These are phyloP conservation scores for Medicago lupulina DNA, from an alignment of 306 rosid genomes.

Conservation along the genomic window DNA sequence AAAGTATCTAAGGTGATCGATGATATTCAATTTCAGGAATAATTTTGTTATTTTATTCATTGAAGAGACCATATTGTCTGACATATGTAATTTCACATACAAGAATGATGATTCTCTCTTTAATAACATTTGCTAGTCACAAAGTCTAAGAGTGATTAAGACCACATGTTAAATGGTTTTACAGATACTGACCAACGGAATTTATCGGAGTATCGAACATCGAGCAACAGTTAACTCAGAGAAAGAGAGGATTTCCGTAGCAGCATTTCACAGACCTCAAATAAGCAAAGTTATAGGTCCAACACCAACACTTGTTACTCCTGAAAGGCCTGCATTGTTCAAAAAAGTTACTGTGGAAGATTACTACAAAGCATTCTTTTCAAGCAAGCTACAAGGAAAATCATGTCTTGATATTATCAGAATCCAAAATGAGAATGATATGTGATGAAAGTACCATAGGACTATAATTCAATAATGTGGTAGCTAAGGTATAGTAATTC, in stretches of 20 bases:
- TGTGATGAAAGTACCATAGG: background rate
- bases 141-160: background rate
- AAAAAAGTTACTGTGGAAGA: background rate
- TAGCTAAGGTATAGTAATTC: too few species aligned
- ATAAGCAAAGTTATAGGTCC: slow-evolving; percentile 13
- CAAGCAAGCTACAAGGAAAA: slow-evolving; percentile 6
- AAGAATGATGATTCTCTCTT: too few species aligned
- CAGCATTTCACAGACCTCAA: slow-evolving; percentile 21
- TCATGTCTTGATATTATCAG: slow-evolving; percentile 18
- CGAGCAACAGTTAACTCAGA: slow-evolving; percentile 16
- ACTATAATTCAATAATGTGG: background rate
- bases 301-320: slow-evolving; percentile 16
- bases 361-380: slow-evolving; percentile 21
- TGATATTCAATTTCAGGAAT: too few species aligned
- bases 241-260: slow-evolving; percentile 29
- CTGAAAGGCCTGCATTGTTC: slow-evolving; percentile 27
- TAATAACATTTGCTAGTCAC: too few species aligned
- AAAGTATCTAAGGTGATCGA: background rate
- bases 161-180: background rate
- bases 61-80: too few species aligned
- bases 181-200: slow-evolving; percentile 25
- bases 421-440: background rate
- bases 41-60: too few species aligned
- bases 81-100: too few species aligned
- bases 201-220: slow-evolving; percentile 29